Evolutionary conservation across 1,284 basidiomycete genomes (phyloP), one percentile per base, ranked within the genome.

Genomic region (Schizopora paradoxa): DNA sequence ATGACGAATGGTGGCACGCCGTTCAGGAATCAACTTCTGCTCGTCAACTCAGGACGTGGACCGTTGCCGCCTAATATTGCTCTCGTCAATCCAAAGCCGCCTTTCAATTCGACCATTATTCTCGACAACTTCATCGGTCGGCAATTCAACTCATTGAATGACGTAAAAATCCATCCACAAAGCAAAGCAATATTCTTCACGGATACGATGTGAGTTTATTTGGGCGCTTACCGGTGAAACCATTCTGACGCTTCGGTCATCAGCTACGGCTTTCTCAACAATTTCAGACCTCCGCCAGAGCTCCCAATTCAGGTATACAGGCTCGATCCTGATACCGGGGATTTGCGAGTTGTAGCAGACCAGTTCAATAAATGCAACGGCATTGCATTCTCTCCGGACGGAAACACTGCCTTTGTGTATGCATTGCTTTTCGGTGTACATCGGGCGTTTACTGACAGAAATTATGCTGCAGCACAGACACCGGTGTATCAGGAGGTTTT

Each of bases 111-210:
- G 5, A 82, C 79, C 16, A 73, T 83, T 33, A 56, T 85, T 13
- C 58, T 86, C 45, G 79, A 86, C 66, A 87, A 83, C 62, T 82
- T 70, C 58, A 83, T 75, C 55, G 87, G 87, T 2, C 69, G 84
- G 6, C 85, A 89, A 56, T 91, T 90, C 66, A 88, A 86, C 64
- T 85, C 85, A 1, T 63, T 89, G 43, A 89, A 91, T 60, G 88
- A 91, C 58, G 66, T 83, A 47, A 86, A 83, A 56, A 67, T 89
- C 3, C 82, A 87, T 49, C 82, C 82, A 0, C 56, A 52, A n/a
- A 79, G 70, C 41, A 76, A 75, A 11, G 74, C 73, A 38, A 58
- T 86, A 7, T 87, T 81, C 64, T 86, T 87, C 63, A 85, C 81
- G 0, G 88, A 90, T 58, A 70, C 73, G 5, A 67, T 63, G 77